Percentiles rank a stretch among this genome's conserved stretches.
Conservation (phyloP, 2,329 filamentous ascomycete genomes). For the Pseudogymnoascus sp. region DNA sequence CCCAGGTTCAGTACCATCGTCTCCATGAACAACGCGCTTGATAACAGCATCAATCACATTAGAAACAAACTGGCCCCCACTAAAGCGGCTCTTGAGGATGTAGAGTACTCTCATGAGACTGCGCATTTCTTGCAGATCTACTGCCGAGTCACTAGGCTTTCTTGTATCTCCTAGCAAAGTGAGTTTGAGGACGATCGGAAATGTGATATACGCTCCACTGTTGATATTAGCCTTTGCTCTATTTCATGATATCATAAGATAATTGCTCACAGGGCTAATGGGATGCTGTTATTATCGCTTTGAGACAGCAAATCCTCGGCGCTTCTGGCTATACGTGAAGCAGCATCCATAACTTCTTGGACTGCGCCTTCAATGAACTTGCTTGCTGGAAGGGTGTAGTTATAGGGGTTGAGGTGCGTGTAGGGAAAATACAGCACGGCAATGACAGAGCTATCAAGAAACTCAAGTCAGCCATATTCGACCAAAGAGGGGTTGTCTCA, state of each 20-base stretch:
- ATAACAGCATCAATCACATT: conserved; percentile 8
- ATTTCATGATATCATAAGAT: not conserved
- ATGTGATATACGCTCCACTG: conserved; percentile 5
- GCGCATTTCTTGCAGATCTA: conserved; percentile 8
- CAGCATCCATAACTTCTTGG: not conserved
- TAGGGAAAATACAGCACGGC: conserved; percentile 3
- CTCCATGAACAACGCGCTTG: not conserved
- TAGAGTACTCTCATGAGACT: conserved; percentile 3
- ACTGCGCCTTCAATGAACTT: conserved; percentile 7
- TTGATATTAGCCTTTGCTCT: not conserved
- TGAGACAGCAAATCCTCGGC: not conserved
- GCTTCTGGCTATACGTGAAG: conserved; percentile 6
- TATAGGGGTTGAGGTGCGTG: not conserved
- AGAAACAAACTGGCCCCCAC: conserved; percentile 7
- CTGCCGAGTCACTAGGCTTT: not conserved
- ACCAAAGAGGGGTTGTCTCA: not conserved
- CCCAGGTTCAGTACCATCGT: not conserved
- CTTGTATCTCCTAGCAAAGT: not conserved
- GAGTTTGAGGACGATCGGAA: conserved; percentile 6
- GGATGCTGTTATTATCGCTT: conserved; percentile 1
- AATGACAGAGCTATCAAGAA: not conserved
- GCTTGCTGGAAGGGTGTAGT: not conserved
- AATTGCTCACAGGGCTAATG: conserved; percentile 7
- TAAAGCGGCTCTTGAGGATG: conserved; percentile 4
- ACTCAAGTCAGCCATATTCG: not conserved